Conservation (phyloP, 2,329 filamentous ascomycete species). For the Xylogone sp. region DNA sequence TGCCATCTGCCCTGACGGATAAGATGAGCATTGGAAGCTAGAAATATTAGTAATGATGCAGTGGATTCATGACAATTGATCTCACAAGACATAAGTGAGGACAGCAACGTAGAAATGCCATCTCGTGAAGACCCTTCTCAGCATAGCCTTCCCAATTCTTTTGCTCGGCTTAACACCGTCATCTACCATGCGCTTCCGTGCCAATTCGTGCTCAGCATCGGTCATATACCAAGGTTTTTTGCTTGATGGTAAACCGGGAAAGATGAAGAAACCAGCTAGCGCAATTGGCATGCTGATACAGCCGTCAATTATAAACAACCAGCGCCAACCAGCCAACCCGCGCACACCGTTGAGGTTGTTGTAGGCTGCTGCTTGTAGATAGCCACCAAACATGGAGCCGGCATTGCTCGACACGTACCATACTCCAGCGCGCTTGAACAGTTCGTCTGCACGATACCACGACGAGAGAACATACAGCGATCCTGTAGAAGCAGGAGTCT, state of each 20-base stretch:
- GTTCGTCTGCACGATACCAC: constrained; percentile 58
- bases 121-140: background rate
- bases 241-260: constrained; percentile 39
- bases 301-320: constrained; percentile 49
- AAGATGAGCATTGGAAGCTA: no score
- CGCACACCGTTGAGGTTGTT: constrained; percentile 34
- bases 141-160: background rate
- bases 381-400: constrained; percentile 59
- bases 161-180: constrained; percentile 2
- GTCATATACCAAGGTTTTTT: constrained; percentile 39
- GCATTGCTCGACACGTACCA: constrained; percentile 58
- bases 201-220: constrained; percentile 35
- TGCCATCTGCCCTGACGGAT: no score
- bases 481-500: constrained; percentile 54
- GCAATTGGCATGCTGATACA: constrained; percentile 54
- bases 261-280: constrained; percentile 47
- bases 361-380: constrained; percentile 48
- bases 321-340: constrained; percentile 47
- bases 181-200: constrained; percentile 38
- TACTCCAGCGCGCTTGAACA: constrained; percentile 57
- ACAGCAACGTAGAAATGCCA: constrained; percentile 25
- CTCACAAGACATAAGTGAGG: constrained; percentile 52
- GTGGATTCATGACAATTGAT: constrained; percentile 52
- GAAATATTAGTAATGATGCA: no score
- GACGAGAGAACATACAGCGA: constrained; percentile 57